Base-by-base conservation (phyloP, 257 asterid species). In the Forsythia viridissima region DNA sequence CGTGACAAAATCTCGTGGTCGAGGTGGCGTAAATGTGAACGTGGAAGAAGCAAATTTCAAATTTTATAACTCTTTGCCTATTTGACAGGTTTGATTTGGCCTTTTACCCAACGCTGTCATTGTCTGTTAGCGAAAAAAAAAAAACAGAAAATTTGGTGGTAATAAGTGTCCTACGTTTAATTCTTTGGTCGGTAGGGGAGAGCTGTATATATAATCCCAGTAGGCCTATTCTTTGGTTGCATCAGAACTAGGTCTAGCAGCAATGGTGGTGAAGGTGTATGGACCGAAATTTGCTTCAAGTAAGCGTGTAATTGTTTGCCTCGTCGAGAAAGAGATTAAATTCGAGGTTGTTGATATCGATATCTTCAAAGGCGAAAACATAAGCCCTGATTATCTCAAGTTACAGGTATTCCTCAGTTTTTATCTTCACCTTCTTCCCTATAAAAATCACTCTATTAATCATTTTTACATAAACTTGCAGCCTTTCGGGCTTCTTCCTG, bases 401-500 rank as follows among this genome's bases (percentile, higher is more conserved):
- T 44, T 84, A 30, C 85, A 84, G 82, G 87, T 84, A 43, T 52
- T 44, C 30, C 24, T 18, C n/a, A 16, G 1, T 68, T 24, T 46
- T 36, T 43, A 0, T 3, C 11, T 10, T 39, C 34, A 39, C 43
- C 7, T 37, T 67, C 65, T 55, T 55, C 65, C 30, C 65, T 7
- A 5, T 6, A 8, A 55, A 55, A 24, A 21, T 21, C 38, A 59
- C 67, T 5, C 13, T 20, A 16, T 51, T 16, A 51, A 30, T 30
- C 34, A 30, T 30, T n/a, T 11, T 44, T 71, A 61, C 24, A 67
- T 42, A 11, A 30, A 20, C 15, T 52, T 76, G 80, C 89, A 89
- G 92, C 92, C 92, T 20, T 89, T 89, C 71, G 91, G 91, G 7
- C 70, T 4, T 65, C 68, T 82, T 69, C 91, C 91, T 70, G 90